These are phyloP conservation scores for Micractinium conductrix DNA, from an alignment of 139 green algal species.

Conservation along the genomic window DNA sequence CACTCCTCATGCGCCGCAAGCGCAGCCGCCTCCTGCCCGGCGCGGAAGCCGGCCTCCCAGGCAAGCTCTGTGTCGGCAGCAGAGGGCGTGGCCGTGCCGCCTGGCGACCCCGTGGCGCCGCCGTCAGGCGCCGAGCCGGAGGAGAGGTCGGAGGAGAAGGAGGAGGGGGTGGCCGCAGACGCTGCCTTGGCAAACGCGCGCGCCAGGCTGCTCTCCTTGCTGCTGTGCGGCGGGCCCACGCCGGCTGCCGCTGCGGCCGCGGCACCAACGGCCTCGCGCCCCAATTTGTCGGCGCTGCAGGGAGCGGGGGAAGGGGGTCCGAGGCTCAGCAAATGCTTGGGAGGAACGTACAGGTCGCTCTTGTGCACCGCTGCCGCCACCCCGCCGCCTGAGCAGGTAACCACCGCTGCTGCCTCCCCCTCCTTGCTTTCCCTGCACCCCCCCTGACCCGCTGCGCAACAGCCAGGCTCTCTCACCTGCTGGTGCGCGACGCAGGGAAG, in stretches of 20 bases:
- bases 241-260: background rate
- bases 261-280: background rate
- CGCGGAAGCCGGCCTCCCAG: constrained; percentile 49
- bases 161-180: constrained; percentile 52
- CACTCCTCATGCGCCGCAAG: constrained; percentile 40
- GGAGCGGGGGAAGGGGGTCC: background rate
- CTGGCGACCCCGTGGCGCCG: constrained; percentile 27
- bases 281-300: constrained; percentile 11
- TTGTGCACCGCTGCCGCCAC: too few relatives aligned
- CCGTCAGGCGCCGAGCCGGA: background rate
- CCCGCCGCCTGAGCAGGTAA: too few relatives aligned
- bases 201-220: constrained; percentile 12
- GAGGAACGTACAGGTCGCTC: too few relatives aligned
- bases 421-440: too few relatives aligned
- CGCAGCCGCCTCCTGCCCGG: constrained; percentile 44
- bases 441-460: too few relatives aligned
- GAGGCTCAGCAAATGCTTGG: too few relatives aligned
- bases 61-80: constrained; percentile 38
- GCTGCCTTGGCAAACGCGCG: constrained; percentile 69
- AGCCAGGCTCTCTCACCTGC: too few relatives aligned
- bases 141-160: background rate
- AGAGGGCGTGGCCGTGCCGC: constrained; percentile 84
- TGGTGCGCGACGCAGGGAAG: background rate
- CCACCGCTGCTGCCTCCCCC: too few relatives aligned
- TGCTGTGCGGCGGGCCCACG: background rate